These are phyloP conservation scores for Boletellus sp. DNA, from an alignment of 768 basidiomycete species.

Conservation along the genomic window DNA sequence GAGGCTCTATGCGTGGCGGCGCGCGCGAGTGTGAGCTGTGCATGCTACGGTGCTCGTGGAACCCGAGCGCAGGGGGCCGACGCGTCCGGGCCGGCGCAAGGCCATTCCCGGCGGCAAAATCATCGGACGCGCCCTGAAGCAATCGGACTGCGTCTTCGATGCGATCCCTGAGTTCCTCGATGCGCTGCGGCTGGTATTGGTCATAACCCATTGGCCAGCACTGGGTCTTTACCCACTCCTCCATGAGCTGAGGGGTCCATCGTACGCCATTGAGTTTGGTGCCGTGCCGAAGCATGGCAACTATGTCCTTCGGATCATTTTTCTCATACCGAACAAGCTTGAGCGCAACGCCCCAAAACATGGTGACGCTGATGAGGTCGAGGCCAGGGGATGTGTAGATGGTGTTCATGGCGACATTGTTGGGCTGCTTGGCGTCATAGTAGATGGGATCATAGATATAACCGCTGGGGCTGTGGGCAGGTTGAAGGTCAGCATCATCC, in stretches of 20 bases:
- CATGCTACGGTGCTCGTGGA: not conserved
- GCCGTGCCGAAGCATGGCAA: conserved; percentile 62
- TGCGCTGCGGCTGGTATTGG: conserved; percentile 42
- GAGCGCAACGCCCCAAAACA: conserved; percentile 69
- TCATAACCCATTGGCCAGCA: conserved; percentile 67
- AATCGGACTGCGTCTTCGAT: conserved; percentile 52
- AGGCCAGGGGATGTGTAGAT: conserved; percentile 58
- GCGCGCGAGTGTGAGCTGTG: conserved; percentile 1
- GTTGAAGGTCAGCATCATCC: not conserved
- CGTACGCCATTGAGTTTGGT: conserved; percentile 45
- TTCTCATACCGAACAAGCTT: conserved; percentile 67
- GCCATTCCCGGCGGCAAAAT: conserved; percentile 2
- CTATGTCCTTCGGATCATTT: conserved; percentile 63
- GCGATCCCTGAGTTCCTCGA: conserved; percentile 43
- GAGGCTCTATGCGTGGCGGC: not conserved
- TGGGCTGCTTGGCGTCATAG: conserved; percentile 44
- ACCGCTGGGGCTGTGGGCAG: conserved; percentile 17
- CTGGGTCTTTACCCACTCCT: conserved; percentile 52
- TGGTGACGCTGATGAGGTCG: conserved; percentile 56
- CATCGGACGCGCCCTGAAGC: conserved; percentile 18
- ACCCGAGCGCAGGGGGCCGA: conserved; percentile 9
- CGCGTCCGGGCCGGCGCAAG: conserved; percentile 3
- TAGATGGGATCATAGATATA: conserved; percentile 58
- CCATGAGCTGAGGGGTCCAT: conserved; percentile 55
- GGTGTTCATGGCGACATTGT: conserved; percentile 53